Evolutionary conservation across 208 protist genomes (phyloP).

Genomic region (Trypanosoma caninum): DNA sequence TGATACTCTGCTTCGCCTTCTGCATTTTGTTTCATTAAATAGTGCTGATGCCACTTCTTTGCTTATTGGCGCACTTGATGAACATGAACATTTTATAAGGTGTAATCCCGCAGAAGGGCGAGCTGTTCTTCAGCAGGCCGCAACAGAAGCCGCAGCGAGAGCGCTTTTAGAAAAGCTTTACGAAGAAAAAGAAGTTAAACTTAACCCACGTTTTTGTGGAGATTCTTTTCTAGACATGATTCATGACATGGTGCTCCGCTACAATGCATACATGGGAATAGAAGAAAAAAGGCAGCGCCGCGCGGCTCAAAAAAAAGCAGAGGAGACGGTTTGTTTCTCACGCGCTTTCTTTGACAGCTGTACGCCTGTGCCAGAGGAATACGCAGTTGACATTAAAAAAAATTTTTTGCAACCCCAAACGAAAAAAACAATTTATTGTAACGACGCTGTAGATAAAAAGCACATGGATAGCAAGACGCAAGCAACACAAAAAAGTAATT

Average conservation of each 20-base stretch:
- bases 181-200: conserved; percentile 47
- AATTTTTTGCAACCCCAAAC: neutral
- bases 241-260: conserved; percentile 46
- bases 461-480: neutral
- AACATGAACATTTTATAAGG: conserved; percentile 40
- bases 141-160: conserved; percentile 22
- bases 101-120: conserved; percentile 44
- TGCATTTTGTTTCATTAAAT: conserved; percentile 50
- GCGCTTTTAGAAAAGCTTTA: conserved; percentile 51
- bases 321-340: conserved; percentile 2
- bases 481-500: too few relatives aligned
- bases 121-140: conserved; percentile 24
- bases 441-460: neutral
- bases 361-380: conserved; percentile 30
- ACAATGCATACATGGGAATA: conserved; percentile 55
- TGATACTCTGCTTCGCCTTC: conserved; percentile 44
- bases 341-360: conserved; percentile 45
- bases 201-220: conserved; percentile 23
- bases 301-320: conserved; percentile 21
- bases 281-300: conserved; percentile 34
- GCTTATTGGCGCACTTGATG: conserved; percentile 49
- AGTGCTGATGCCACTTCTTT: conserved; percentile 28
- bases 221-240: conserved; percentile 36
- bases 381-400: conserved; percentile 10
- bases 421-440: conserved; percentile 10